Base-by-base conservation (phyloP, 225 moss, liverwort and hornwort genomes). In the Anthoceros angustus region DNA sequence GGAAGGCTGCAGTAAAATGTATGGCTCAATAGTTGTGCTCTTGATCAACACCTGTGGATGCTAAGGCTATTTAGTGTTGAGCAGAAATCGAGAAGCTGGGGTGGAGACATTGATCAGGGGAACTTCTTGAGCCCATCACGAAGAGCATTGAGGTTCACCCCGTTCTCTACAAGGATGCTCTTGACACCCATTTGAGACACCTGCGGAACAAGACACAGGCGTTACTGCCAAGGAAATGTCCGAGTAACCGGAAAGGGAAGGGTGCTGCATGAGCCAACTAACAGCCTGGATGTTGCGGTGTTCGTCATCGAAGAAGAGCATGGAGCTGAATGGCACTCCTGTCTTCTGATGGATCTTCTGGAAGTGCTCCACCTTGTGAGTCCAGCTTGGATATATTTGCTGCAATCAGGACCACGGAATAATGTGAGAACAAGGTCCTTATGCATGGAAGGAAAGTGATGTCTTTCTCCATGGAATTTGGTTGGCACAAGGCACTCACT, bases 301-400 rank as follows among this genome's bases (percentile, higher is more conserved):
- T 77, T 93, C 90, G 64, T 89, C 93, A 64, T 93, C 93, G 63
- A 89, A 93, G 69, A 93, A 89, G 39, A 93, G 66, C 82, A 93
- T 93, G 5, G 77, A 76, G 41, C 66, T 74, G 69, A 78, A 89
- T 11, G 89, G 87, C 41, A 93, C 74, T 15, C 82, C 84, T 1
- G 90, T 93, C 65, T 76, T 79, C 40, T 84, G 76, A 0, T 80
- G 80, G 66, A 93, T 90, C 45, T 84, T 87, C 67, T 86, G 84
- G 23, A 93, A 93, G 72, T 93, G 93, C 65, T 93, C 87, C 64
- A 74, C 75, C 72, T 93, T 93, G 71, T 89, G 80, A 68, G 67
- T 93, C 86, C 84, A 93, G 75, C 84, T 93, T 11, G 93, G 78
- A 72, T 82, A 93, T 39, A 89, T 86, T 80, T 93, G 87, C 90